Percentiles rank a stretch among this genome's conserved stretches.
Evolutionary conservation across 768 basidiomycete genomes (phyloP).

Genomic region (Amylocystis lapponica): DNA sequence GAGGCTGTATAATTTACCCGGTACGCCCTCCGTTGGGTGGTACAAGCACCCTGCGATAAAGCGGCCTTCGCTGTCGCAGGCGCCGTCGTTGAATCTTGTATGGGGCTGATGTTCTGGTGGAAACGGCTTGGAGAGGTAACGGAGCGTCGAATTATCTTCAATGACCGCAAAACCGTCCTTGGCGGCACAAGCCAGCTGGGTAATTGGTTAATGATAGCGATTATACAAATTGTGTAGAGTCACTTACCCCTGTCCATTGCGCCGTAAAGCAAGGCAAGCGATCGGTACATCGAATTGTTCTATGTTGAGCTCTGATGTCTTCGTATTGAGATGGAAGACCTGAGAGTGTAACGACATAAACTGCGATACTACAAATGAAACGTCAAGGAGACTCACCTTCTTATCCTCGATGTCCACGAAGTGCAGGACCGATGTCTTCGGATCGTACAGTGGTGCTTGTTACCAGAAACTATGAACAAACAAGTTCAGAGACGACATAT

Average conservation of each 20-base stretch:
- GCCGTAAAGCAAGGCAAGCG: constrained; percentile 52
- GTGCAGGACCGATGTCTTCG: constrained; percentile 46
- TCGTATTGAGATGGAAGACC: constrained; percentile 49
- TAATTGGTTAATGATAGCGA: background rate
- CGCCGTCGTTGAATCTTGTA: constrained; percentile 68
- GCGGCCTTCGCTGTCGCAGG: constrained; percentile 56
- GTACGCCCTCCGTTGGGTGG: constrained; percentile 42
- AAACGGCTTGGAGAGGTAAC: constrained; percentile 49
- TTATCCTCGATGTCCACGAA: constrained; percentile 62
- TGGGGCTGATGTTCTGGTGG: constrained; percentile 33
- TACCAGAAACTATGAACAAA: background rate
- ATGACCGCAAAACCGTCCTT: constrained; percentile 50
- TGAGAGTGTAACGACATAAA: constrained; percentile 17
- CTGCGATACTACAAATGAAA: background rate
- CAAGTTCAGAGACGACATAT: too few species aligned
- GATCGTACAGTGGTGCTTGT: constrained; percentile 59
- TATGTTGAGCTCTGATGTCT: constrained; percentile 31
- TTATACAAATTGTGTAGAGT: background rate
- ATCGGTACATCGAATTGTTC: constrained; percentile 52
- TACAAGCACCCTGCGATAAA: constrained; percentile 63
- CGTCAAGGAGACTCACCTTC: constrained; percentile 32
- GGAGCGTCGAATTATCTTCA: constrained; percentile 34
- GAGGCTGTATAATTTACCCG: constrained; percentile 54
- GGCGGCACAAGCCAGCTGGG: constrained; percentile 56
- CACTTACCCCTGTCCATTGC: constrained; percentile 37